Conservation (phyloP, 176 grass and related monocot species). For the Juncus effusus region DNA sequence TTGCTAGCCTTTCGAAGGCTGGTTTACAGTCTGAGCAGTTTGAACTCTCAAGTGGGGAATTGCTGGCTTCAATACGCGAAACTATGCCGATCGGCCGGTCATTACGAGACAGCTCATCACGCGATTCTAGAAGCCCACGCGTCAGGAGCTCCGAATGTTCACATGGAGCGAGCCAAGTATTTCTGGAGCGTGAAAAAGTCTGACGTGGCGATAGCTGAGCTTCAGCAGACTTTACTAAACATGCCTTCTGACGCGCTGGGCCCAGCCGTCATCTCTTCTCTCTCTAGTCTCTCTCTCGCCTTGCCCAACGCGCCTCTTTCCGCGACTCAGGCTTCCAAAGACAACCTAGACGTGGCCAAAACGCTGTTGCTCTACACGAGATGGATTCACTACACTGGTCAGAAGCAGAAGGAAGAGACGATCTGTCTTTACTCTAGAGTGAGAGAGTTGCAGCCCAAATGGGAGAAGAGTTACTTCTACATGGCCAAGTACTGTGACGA, state of each 20-base stretch:
- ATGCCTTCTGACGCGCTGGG: conserved; percentile 72
- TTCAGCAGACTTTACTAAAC: conserved; percentile 86
- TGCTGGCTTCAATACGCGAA: conserved; percentile 98
- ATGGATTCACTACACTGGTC: conserved; percentile 95
- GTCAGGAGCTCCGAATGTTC: conserved; percentile 69
- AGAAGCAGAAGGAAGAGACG: conserved; percentile 84
- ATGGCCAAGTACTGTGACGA: conserved; percentile 93
- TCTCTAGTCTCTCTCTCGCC: conserved; percentile 78
- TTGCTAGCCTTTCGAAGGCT: conserved; percentile 87
- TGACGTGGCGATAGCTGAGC: conserved; percentile 90
- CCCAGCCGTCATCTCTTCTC: conserved; percentile 53
- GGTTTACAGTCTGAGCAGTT: conserved; percentile 68
- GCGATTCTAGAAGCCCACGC: conserved; percentile 93
- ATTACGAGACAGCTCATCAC: conserved; percentile 81
- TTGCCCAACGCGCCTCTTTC: conserved; percentile 78
- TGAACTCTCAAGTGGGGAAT: conserved; percentile 77
- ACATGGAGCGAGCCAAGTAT: conserved; percentile 95
- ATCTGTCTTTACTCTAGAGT: conserved; percentile 75
- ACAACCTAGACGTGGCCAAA: conserved; percentile 84
- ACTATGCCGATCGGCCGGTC: conserved; percentile 81
- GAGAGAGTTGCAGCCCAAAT: conserved; percentile 76
- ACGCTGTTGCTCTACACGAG: conserved; percentile 93
- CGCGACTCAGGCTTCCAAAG: conserved; percentile 57
- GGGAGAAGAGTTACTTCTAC: conserved; percentile 97
- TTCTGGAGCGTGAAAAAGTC: conserved; percentile 83